Evolutionary conservation across 306 rosid species (phyloP), one percentile per base, ranked within the genome.

Genomic region (Begonia peltatifolia): DNA sequence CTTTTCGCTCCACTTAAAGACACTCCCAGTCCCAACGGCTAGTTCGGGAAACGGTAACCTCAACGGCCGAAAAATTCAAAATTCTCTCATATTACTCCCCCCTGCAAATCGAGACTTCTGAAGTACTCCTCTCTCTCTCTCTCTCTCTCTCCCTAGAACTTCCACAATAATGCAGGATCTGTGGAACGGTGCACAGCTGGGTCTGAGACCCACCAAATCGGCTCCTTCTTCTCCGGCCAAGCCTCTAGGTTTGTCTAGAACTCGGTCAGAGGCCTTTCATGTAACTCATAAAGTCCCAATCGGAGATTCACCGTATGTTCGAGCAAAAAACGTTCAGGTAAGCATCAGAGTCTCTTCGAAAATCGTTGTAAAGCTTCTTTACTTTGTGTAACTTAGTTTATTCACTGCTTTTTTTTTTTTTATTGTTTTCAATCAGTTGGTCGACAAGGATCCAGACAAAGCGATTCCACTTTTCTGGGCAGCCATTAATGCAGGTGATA

Each of bases 161-260:
- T 51, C 38, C 0, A 72, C 41, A 47, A 88, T 84, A 87, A 61
- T 78, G 81, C 90, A 89, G 62, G 96, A 92, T 6, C 74, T 73
- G 93, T 83, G 99, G 96, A 92, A 81, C 58, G 36, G 36, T 6
- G 99, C 79, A 66, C 88, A 95, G 0, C 99, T 94, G 6, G 94
- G 99, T 62, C 83, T 86, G 69, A 71, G 96, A 73, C 93, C 96
- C 50, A 72, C 96, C 20, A 90, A 90, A 50, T 92, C 96, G 0
- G 99, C 99, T 49, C 99, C 99, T 52, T 86, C 87, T 47, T 92
- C 99, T 1, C 99, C 96, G 3, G 96, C 99, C 6, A 92, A 92
- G 72, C 94, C 96, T 54, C 74, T 83, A 6, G 83, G 74, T 1
- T 73, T 92, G 50, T 61, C 57, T 0, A 65, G 99, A 72, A 79